Percentiles rank a stretch among this genome's conserved stretches.
Evolutionary conservation across 495 filamentous ascomycete species (phyloP).

Genomic region (Penicillium cinerascens): DNA sequence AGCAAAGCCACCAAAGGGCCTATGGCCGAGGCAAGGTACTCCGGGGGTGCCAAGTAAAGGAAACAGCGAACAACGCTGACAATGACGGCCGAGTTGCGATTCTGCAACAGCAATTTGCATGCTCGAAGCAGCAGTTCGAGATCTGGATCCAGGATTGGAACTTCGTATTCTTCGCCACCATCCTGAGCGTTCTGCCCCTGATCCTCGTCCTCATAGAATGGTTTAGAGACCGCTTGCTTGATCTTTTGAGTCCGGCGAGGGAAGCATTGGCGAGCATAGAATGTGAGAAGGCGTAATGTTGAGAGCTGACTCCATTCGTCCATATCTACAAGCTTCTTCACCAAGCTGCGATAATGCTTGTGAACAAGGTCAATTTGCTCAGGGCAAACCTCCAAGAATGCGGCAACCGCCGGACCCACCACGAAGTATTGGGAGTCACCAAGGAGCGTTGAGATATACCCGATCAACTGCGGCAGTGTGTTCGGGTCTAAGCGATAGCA

Average conservation of each 20-base stretch:
- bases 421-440: conserved; percentile 94
- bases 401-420: conserved; percentile 83
- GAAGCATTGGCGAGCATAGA: conserved; percentile 87
- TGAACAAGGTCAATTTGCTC: conserved; percentile 83
- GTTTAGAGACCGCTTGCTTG: conserved; percentile 54
- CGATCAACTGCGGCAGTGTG: conserved; percentile 77
- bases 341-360: conserved; percentile 76
- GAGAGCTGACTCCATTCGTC: conserved; percentile 96
- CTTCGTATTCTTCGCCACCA: conserved; percentile 50
- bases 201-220: conserved; percentile 74
- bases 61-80: conserved; percentile 84
- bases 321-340: conserved; percentile 95
- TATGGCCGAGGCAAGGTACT: conserved; percentile 65
- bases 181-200: conserved; percentile 43
- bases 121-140: conserved; percentile 76
- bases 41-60: conserved; percentile 71
- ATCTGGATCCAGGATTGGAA: conserved; percentile 70
- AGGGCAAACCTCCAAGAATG: conserved; percentile 86
- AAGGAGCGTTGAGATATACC: conserved; percentile 71
- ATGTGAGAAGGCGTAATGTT: conserved; percentile 71
- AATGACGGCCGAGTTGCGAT: conserved; percentile 88
- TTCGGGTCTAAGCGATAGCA: conserved; percentile 91
- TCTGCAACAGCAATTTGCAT: conserved; percentile 81
- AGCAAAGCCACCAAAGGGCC: conserved; percentile 84
- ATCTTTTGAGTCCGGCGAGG: conserved; percentile 60